Evolutionary conservation across 257 asterid genomes (phyloP), one percentile per base, ranked within the genome.

Genomic region (Coffea eugenioides): DNA sequence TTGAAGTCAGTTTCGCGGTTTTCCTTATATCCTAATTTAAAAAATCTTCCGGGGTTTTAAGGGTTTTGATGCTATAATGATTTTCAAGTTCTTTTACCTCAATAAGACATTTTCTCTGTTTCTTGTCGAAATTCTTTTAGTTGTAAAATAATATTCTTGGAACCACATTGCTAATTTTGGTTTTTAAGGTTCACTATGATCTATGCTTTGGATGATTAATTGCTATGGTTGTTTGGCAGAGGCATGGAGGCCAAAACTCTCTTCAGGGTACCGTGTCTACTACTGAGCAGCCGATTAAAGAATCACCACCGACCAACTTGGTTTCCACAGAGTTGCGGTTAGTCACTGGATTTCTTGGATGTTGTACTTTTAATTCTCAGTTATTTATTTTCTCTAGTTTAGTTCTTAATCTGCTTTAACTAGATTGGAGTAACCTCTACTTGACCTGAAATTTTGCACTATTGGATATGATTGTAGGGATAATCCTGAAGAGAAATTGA

Each of bases 401-500:
- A 15, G 18, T 81, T 48, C 57, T 65, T 71, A 36, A 23, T 73
- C 48, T 23, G 52, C 5, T 49, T 62, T 76, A 46, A 59, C 51
- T 70, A 69, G 52, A 41, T 46, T 65, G 39, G 21, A n/a, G 9
- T 25, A 62, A 13, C 43, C 18, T 13, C 43, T 65, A 13, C 41
- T 65, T 65, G 43, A 65, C 20, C 16, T 13, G 43, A 31, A 25
- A 62, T 62, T 62, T n/a, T 62, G 34, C 8, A 56, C 77, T 15
- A 64, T 83, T 57, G 39, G 74, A 73, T 81, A 69, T 82, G 79
- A 46, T 64, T 66, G 86, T 81, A 92, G 99, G 81, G 85, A 83
- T 41, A 80, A 83, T 77, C 76, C 88, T 25, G 93, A 89, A 83
- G 93, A 91, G 77, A 89, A 84, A 76, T 81, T 64, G 80, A 88